Evolutionary conservation across 768 basidiomycete species (phyloP), one percentile per base, ranked within the genome.

Genomic region (Leccinum rimulosum): DNA sequence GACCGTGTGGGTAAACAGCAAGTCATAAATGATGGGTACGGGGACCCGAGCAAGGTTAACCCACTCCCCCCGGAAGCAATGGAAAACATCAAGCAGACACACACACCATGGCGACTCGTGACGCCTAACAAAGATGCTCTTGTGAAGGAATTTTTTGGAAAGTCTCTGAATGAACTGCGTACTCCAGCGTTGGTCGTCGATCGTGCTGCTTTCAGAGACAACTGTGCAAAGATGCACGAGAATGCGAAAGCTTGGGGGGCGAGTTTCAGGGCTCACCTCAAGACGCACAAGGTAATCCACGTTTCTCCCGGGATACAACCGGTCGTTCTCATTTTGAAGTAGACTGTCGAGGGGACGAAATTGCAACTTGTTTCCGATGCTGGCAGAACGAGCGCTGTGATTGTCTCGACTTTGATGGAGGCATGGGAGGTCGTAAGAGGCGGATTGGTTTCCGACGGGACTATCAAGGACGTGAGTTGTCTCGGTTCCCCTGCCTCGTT

Each of bases 331-430:
- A 65, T 31, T 31, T 60, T 48, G 50, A 57, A 62, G 22, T 49
- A 90, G 89, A 93, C 91, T 1, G 74, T 77, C 9, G 91, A 94
- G 70, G 93, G 92, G 25, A 82, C 86, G 10, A 77, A 77, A 61
- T 71, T 93, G 25, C 91, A 93, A 67, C 78, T 93, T 3, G 66
- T 77, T 50, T 85, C 89, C 6, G 69, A 70, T 45, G 78, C 75
- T 45, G 80, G 81, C 50, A 79, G 72, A 54, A 86, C 83, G 11
- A 74, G 80, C 52, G 84, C 87, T 5, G 82, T 93, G 35, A 80
- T 90, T 30, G 88, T 89, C 8, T 94, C 90, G n/a, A 93, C 91
- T 3, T 64, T 93, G 62, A 83, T 87, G 79, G 93, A 95, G 71
- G 88, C 88, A 5, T 90, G 89, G 86, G 78, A 85, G 59, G 80